These are phyloP conservation scores for Aureobasidium sp. DNA, from an alignment of 2,329 filamentous ascomycete species.

Conservation along the genomic window DNA sequence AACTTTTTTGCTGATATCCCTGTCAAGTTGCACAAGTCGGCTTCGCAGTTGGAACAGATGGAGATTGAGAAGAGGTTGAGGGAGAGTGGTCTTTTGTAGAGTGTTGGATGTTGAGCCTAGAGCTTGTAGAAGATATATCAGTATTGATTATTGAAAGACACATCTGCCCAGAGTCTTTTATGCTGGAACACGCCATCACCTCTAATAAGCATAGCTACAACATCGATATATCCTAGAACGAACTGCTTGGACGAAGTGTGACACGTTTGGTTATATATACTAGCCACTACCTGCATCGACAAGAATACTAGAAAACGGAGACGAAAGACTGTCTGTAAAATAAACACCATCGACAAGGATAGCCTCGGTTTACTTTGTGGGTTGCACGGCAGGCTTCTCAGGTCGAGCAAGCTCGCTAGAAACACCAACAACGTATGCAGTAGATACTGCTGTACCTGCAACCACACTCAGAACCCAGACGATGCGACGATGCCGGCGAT, in stretches of 20 bases:
- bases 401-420: slow-evolving; percentile 40
- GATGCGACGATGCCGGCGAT: slow-evolving; percentile 29
- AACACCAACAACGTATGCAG: slow-evolving; percentile 53
- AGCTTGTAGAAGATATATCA: too few relatives aligned
- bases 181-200: background rate
- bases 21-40: slow-evolving; percentile 1
- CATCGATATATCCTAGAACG: background rate
- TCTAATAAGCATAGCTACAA: background rate
- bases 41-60: slow-evolving; percentile 3
- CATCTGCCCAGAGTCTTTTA: background rate
- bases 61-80: slow-evolving; percentile 12
- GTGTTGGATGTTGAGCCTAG: background rate
- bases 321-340: background rate
- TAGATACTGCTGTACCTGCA: slow-evolving; percentile 45
- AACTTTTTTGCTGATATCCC: slow-evolving; percentile 44
- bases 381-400: background rate
- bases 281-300: background rate
- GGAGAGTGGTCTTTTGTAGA: slow-evolving; percentile 8
- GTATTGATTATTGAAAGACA: too few relatives aligned
- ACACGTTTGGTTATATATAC: background rate
- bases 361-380: background rate
- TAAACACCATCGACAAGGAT: background rate
- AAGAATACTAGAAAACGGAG: background rate
- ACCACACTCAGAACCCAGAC: slow-evolving; percentile 47
- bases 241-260: background rate